phyloP scores from a whole-genome alignment of 225 moss, liverwort and hornwort genomes.

The Polytrichum commune region DNA sequence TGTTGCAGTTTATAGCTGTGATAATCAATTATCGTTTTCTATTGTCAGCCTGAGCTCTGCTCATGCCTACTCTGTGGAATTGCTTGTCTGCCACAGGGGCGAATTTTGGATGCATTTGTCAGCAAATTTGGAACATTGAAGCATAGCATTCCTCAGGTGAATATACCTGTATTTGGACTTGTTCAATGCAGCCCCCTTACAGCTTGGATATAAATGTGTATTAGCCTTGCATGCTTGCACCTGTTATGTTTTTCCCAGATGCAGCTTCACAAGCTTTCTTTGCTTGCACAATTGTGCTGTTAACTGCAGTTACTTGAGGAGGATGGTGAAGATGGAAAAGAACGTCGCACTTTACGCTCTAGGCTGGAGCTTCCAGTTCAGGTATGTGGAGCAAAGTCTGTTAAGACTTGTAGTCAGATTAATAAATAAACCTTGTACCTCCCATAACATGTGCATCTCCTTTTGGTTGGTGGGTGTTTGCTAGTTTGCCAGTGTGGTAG shows the following conservation, averaged over 20 bases:
- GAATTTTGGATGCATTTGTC: constrained; percentile 99
- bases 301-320: constrained; percentile 72
- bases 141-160: constrained; percentile 96
- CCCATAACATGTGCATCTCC: too few relatives aligned
- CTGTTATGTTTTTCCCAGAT: not conserved
- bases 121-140: constrained; percentile 99
- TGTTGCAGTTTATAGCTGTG: too few relatives aligned
- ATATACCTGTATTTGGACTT: not conserved
- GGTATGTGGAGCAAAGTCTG: constrained; percentile 31
- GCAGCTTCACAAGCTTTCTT: constrained; percentile 11
- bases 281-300: constrained; percentile 16
- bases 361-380: constrained; percentile 98
- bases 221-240: too few relatives aligned
- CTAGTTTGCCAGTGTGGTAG: too few relatives aligned
- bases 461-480: too few relatives aligned
- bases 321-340: constrained; percentile 83
- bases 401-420: too few relatives aligned
- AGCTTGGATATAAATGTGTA: too few relatives aligned
- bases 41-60: too few relatives aligned
- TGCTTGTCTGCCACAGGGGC: constrained; percentile 56
- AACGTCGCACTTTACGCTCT: constrained; percentile 85
- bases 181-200: too few relatives aligned
- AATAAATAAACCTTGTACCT: too few relatives aligned
- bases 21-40: too few relatives aligned
- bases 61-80: constrained; percentile 11